Evolutionary conservation across 75 land plant genomes (phyloP).

Genomic region (Pseudotsuga menziesii): DNA sequence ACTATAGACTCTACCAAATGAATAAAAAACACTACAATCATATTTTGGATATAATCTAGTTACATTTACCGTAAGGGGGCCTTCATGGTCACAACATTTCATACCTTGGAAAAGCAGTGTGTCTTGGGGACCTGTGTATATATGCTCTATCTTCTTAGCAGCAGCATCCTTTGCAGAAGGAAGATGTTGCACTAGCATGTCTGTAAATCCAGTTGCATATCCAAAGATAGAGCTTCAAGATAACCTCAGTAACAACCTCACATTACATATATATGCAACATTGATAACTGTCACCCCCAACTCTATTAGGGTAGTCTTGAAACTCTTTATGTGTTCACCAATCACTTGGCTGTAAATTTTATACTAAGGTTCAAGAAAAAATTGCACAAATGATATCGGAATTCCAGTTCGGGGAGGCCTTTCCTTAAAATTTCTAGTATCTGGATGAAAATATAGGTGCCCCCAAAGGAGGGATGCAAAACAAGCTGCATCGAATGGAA

Average conservation of each 20-base stretch:
- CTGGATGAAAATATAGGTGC: constrained; percentile 78
- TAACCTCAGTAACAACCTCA: constrained; percentile 77
- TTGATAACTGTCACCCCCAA: constrained; percentile 92
- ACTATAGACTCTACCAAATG: constrained; percentile 93
- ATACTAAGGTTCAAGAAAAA: constrained; percentile 92
- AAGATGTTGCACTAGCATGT: constrained; percentile 90
- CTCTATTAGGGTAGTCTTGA: constrained; percentile 80
- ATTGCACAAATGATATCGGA: constrained; percentile 90
- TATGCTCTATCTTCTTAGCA: constrained; percentile 70
- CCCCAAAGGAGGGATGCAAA: constrained; percentile 94
- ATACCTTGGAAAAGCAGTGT: constrained; percentile 61
- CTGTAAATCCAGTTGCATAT: constrained; percentile 88
- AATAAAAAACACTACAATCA: constrained; percentile 97
- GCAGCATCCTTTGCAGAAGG: constrained; percentile 91
- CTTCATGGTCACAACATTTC: constrained; percentile 72
- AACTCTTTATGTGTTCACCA: constrained; percentile 94
- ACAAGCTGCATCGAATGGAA: constrained; percentile 83
- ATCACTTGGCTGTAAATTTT: constrained; percentile 95
- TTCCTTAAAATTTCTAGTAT: constrained; percentile 54
- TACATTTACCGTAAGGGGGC: constrained; percentile 95
- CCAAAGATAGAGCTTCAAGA: constrained; percentile 98
- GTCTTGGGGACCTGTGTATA: constrained; percentile 88
- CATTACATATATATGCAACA: constrained; percentile 86
- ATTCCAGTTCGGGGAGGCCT: constrained; percentile 73
- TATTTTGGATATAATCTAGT: constrained; percentile 96